phyloP scores from a whole-genome alignment of 345 rosid species.

The Gossypium rotundifolium region DNA sequence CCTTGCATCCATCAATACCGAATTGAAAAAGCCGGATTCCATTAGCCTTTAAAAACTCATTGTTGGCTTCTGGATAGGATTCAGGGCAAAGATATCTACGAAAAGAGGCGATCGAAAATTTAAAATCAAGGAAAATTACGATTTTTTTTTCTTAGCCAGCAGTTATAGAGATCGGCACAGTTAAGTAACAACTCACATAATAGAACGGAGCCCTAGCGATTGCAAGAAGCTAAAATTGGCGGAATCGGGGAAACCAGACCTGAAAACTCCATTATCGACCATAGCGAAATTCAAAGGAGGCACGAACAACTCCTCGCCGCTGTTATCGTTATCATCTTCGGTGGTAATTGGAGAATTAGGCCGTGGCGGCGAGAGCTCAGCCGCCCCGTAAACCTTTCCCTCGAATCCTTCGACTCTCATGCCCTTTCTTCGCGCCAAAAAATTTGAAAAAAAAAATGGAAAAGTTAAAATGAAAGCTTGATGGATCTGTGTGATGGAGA shows the following conservation, averaged over 20 bases:
- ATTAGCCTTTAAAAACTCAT: constrained; percentile 33
- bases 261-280: constrained; percentile 49
- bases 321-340: not conserved
- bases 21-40: constrained; percentile 51
- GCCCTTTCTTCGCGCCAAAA: not conserved
- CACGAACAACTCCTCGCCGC: constrained; percentile 28
- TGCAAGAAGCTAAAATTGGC: constrained; percentile 46
- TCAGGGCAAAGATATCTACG: constrained; percentile 49
- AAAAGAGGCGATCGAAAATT: not conserved
- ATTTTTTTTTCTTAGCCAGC: not conserved
- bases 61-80: constrained; percentile 39
- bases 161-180: not conserved
- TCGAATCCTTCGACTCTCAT: constrained; percentile 11
- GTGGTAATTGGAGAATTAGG: not conserved
- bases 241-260: constrained; percentile 57
- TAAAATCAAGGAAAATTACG: not conserved
- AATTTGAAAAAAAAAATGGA: too few relatives aligned
- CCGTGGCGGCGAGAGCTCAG: not conserved
- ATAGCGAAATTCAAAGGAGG: constrained; percentile 55
- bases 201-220: constrained; percentile 46
- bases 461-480: not conserved
- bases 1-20: constrained; percentile 54
- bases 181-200: constrained; percentile 33
- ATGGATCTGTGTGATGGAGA: not conserved
- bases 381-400: not conserved